Evolutionary conservation across 768 basidiomycete species (phyloP), one percentile per base, ranked within the genome.

Genomic region (Psilocybe cyanescens): DNA sequence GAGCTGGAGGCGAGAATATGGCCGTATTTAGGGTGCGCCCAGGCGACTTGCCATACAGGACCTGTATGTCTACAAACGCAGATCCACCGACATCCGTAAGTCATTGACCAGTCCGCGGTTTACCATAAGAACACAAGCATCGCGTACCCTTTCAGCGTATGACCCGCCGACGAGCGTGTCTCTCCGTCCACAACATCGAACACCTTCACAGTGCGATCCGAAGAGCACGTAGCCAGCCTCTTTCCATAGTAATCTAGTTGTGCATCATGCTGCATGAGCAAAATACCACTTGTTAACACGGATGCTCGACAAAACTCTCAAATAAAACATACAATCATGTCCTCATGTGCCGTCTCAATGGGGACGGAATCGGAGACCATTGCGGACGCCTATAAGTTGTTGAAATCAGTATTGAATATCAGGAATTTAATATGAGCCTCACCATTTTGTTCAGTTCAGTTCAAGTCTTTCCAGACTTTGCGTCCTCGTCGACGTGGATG

Each of bases 211-310:
- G 94, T 97, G 56, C 95, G 84, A 78, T 99, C 97, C 0, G 94
- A 96, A 1, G 94, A 97, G 73, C 96, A 97, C 0, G 97, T 99
- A 4, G 97, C 97, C 3, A 99, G 87, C 46, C 96, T 87, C 75
- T 95, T 95, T 35, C 95, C 96, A 68, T 97, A 97, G 81, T 97
- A 99, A 77, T 99, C 97, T 17, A 99, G 80, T 70, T 99, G 97
- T 17, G 97, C 96, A 73, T 99, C 97, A 74, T 99, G 97, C 96
- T 97, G 68, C n/a, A 37, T 28, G 41, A 31, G 29, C 37, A 49
- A 57, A 55, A 58, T 30, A 55, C 16, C 35, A 30, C 16, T 39
- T 35, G 37, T 53, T 30, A 59, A 47, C 54, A 47, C 39, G 59
- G 51, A 53, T 64, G 61, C 51, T 48, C 39, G 3, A 5, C 16